Conservation (phyloP, 495 filamentous ascomycete genomes). For the Thozetella sp. region DNA sequence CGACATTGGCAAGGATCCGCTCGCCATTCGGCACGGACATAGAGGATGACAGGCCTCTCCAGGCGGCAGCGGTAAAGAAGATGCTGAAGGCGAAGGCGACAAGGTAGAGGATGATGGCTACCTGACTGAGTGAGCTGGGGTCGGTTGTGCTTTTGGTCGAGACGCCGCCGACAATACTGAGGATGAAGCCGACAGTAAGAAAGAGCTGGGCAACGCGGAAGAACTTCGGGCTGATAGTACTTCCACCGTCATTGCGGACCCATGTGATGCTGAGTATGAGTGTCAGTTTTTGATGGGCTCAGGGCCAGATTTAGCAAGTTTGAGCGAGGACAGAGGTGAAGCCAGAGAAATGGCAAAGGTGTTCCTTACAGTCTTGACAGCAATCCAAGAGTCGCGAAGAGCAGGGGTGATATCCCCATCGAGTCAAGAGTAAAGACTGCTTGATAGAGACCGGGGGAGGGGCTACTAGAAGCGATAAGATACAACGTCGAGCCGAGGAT, state of each 20-base stretch:
- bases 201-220: conserved; percentile 19
- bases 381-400: conserved; percentile 20
- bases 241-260: conserved; percentile 3
- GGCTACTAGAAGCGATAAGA: conserved; percentile 7
- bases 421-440: conserved; percentile 22
- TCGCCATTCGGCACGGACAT: conserved; percentile 12
- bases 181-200: conserved; percentile 20
- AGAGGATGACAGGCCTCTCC: not conserved
- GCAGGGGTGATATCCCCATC: conserved; percentile 22
- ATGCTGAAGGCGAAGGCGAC: conserved; percentile 8
- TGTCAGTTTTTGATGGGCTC: too few species aligned
- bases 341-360: not conserved
- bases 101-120: conserved; percentile 18
- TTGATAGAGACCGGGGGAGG: conserved; percentile 15
- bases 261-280: too few species aligned
- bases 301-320: too few species aligned
- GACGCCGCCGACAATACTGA: conserved; percentile 21
- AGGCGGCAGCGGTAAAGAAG: conserved; percentile 6
- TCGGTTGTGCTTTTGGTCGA: conserved; percentile 9
- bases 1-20: conserved; percentile 10
- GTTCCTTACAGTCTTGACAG: conserved; percentile 20
- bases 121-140: conserved; percentile 7
- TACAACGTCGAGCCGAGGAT: conserved; percentile 18
- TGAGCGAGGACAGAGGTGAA: not conserved
- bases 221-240: conserved; percentile 8